Percentiles rank a stretch among this genome's conserved stretches.
Conservation (phyloP, 2,329 filamentous ascomycete species). For the Trichoderma aggressivum region DNA sequence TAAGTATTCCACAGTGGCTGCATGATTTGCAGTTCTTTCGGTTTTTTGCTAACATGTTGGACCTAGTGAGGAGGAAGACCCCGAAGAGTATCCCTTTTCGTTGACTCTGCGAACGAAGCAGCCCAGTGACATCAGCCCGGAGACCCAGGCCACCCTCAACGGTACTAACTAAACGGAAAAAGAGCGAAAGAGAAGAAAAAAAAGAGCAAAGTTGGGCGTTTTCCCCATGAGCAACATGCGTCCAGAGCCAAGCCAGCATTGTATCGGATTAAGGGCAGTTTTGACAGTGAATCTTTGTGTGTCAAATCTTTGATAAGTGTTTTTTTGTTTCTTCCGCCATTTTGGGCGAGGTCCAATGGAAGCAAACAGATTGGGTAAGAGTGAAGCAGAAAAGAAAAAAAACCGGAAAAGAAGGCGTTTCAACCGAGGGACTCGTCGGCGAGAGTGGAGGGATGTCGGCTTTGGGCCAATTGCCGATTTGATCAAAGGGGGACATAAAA, state of each 20-base stretch:
- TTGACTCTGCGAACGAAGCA: constrained; percentile 55
- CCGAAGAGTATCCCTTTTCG: constrained; percentile 64
- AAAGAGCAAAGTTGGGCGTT: not conserved
- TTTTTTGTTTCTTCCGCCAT: constrained; percentile 4
- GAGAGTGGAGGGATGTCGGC: not conserved
- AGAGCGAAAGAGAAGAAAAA: not conserved
- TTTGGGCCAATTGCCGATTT: not conserved
- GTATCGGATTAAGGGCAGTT: not conserved
- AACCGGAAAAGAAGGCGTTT: not conserved
- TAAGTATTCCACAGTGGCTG: constrained; percentile 53
- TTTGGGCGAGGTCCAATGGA: not conserved
- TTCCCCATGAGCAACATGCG: not conserved
- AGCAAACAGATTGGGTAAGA: constrained; percentile 14
- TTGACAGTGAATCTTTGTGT: not conserved
- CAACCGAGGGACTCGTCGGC: not conserved
- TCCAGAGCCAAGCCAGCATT: constrained; percentile 3
- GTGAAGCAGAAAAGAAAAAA: not conserved
- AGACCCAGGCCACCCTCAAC: constrained; percentile 22
- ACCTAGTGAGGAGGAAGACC: constrained; percentile 84
- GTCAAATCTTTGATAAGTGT: constrained; percentile 9
- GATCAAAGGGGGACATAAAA: not conserved
- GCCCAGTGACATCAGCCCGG: constrained; percentile 33
- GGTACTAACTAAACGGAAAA: constrained; percentile 18
- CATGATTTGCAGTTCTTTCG: not conserved
- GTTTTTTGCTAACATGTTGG: constrained; percentile 22